These are phyloP conservation scores for Dactylellina drechsleri DNA, from an alignment of 2,329 filamentous ascomycete species.

Conservation along the genomic window DNA sequence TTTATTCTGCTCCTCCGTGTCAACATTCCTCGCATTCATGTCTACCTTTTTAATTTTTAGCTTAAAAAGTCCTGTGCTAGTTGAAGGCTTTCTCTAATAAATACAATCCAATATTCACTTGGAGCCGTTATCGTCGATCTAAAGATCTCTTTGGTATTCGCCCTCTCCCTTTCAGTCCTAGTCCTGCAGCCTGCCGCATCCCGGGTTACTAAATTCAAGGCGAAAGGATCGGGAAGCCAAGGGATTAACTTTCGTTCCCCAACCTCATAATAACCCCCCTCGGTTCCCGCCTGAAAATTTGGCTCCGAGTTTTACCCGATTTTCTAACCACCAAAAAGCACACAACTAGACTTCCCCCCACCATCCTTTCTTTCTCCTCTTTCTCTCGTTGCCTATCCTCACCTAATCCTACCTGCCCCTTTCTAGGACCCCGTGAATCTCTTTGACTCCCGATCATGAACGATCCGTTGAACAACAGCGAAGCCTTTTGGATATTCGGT, in stretches of 20 bases:
- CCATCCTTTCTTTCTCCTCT: slow-evolving; percentile 37
- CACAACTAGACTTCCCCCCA: slow-evolving; percentile 23
- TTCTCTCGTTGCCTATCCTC: slow-evolving; percentile 7
- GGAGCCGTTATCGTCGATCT: slow-evolving; percentile 28
- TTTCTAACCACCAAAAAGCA: slow-evolving; percentile 27
- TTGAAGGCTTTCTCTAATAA: slow-evolving; percentile 18
- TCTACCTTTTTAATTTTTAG: slow-evolving; percentile 13
- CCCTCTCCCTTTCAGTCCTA: slow-evolving; percentile 44
- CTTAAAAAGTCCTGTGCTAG: slow-evolving; percentile 8
- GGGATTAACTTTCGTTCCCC: slow-evolving; percentile 50
- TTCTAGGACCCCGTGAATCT: slow-evolving; percentile 8
- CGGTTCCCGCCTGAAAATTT: slow-evolving; percentile 26
- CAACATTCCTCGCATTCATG: slow-evolving; percentile 30
- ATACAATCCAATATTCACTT: slow-evolving; percentile 20
- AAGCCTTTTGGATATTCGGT: slow-evolving; percentile 94
- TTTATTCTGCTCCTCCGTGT: slow-evolving; percentile 28
- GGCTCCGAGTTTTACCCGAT: slow-evolving; percentile 48
- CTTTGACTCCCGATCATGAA: slow-evolving; percentile 40
- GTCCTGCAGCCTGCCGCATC: slow-evolving; percentile 45
- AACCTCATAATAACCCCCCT: slow-evolving; percentile 52
- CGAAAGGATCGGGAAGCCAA: slow-evolving; percentile 52
- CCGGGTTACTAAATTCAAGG: slow-evolving; percentile 33
- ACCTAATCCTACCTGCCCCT: slow-evolving; percentile 40
- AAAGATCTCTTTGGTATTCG: slow-evolving; percentile 22
- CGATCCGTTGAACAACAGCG: slow-evolving; percentile 60